phyloP scores from a whole-genome alignment of 2,329 filamentous ascomycete species.

The Esteya vermicola region DNA sequence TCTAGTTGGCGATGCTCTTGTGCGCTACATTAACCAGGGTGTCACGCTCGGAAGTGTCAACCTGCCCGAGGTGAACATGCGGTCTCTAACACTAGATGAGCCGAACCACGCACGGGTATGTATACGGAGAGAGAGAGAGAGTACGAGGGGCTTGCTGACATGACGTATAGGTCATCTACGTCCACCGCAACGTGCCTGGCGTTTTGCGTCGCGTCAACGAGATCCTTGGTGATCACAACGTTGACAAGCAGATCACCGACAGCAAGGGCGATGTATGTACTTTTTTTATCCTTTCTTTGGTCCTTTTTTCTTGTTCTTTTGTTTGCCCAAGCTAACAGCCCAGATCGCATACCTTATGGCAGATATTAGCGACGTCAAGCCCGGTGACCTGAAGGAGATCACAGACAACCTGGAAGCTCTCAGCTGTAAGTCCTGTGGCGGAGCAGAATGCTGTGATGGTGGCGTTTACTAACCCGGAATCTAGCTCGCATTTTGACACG shows the following conservation, averaged over 20 bases:
- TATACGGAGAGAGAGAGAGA: too few species aligned
- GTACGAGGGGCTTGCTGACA: too few species aligned
- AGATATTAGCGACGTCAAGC: slow-evolving; percentile 78
- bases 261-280: slow-evolving; percentile 65
- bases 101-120: slow-evolving; percentile 60
- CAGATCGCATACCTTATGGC: slow-evolving; percentile 79
- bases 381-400: slow-evolving; percentile 70
- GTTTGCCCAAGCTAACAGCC: background rate
- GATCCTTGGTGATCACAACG: slow-evolving; percentile 87
- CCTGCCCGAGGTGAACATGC: slow-evolving; percentile 84
- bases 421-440: slow-evolving; percentile 44
- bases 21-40: slow-evolving; percentile 92
- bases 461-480: slow-evolving; percentile 6
- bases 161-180: slow-evolving; percentile 56
- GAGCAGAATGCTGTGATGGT: background rate
- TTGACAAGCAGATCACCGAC: slow-evolving; percentile 97
- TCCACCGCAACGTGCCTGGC: slow-evolving; percentile 92
- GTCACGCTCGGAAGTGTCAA: slow-evolving; percentile 87
- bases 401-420: slow-evolving; percentile 71
- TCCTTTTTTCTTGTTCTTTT: background rate
- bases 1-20: slow-evolving; percentile 75
- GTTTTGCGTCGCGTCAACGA: slow-evolving; percentile 92
- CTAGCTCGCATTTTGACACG: slow-evolving; percentile 33
- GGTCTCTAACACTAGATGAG: slow-evolving; percentile 82
- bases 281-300: background rate